These are phyloP conservation scores for Chenopodium quinoa DNA, from an alignment of 148 eudicot species.

Conservation along the genomic window DNA sequence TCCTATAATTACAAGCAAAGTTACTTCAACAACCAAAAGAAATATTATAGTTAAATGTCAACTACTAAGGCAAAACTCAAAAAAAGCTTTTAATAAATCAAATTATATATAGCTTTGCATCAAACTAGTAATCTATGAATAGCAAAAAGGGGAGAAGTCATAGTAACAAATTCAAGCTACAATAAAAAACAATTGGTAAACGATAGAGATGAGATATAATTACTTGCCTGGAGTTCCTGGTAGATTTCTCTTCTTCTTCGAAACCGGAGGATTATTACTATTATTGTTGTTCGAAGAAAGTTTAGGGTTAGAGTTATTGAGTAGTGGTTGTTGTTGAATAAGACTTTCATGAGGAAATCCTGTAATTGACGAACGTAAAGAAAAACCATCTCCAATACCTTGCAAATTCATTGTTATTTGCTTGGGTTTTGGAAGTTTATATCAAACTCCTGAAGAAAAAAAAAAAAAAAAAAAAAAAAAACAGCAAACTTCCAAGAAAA, in stretches of 20 bases:
- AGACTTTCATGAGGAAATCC: slow-evolving; percentile 25
- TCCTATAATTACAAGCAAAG: too few species aligned
- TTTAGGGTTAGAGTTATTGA: slow-evolving; percentile 35
- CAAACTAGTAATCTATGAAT: too few species aligned
- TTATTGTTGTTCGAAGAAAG: neutral
- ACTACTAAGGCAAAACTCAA: neutral
- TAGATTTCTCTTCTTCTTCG: slow-evolving; percentile 65
- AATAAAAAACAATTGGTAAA: too few species aligned
- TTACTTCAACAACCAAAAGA: too few species aligned
- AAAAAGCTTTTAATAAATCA: neutral
- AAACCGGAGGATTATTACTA: slow-evolving; percentile 13
- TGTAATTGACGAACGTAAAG: slow-evolving; percentile 39
- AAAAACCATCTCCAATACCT: slow-evolving; percentile 33
- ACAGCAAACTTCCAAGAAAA: slow-evolving; percentile 44
- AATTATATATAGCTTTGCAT: too few species aligned
- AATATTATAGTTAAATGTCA: neutral
- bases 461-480: slow-evolving; percentile 11
- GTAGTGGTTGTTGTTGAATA: slow-evolving; percentile 23
- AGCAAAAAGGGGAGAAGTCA: too few species aligned
- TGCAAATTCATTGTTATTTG: slow-evolving; percentile 23
- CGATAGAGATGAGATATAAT: neutral
- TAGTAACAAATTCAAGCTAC: neutral
- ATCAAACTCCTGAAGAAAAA: slow-evolving; percentile 19
- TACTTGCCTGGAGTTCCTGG: slow-evolving; percentile 80
- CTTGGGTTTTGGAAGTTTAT: slow-evolving; percentile 1